Conservation (phyloP, 805 yeast genomes). For the Saccharomyces jurei region DNA sequence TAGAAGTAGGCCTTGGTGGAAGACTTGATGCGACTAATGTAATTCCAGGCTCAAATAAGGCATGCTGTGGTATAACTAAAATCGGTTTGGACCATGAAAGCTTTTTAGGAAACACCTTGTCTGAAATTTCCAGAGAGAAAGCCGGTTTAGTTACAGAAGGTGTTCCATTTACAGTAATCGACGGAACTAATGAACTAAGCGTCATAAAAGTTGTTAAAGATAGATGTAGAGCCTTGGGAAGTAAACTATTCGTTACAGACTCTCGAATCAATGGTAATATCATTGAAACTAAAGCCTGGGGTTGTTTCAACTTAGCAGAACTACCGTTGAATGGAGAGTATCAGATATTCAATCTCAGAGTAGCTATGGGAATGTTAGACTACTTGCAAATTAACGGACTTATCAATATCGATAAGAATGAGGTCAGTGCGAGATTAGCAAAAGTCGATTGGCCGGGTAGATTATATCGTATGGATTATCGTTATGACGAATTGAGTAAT, state of each 20-base stretch:
- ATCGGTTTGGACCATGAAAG: slow-evolving; percentile 81
- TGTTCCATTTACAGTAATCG: slow-evolving; percentile 57
- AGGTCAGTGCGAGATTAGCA: slow-evolving; percentile 44
- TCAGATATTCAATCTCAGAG: slow-evolving; percentile 60
- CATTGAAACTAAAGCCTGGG: slow-evolving; percentile 26
- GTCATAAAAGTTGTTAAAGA: slow-evolving; percentile 42
- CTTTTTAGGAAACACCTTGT: slow-evolving; percentile 59
- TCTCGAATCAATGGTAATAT: slow-evolving; percentile 6
- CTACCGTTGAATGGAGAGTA: slow-evolving; percentile 66
- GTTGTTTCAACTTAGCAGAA: slow-evolving; percentile 21
- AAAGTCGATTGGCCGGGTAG: slow-evolving; percentile 81
- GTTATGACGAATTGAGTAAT: slow-evolving; percentile 11
- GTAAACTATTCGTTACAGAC: slow-evolving; percentile 25
- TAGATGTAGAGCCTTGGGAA: slow-evolving; percentile 30
- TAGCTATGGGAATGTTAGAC: slow-evolving; percentile 54
- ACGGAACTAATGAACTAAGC: slow-evolving; percentile 49
- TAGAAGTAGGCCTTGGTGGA: slow-evolving; percentile 97
- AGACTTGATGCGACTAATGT: slow-evolving; percentile 83
- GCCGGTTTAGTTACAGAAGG: slow-evolving; percentile 64
- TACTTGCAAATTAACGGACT: slow-evolving; percentile 19
- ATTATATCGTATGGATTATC: slow-evolving; percentile 45
- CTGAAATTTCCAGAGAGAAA: slow-evolving; percentile 66
- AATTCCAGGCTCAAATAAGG: slow-evolving; percentile 37
- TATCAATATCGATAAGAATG: slow-evolving; percentile 25
- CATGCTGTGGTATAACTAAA: slow-evolving; percentile 71